Evolutionary conservation across 768 basidiomycete genomes (phyloP), one percentile per base, ranked within the genome.

Genomic region (Hemileccinum impolitum): DNA sequence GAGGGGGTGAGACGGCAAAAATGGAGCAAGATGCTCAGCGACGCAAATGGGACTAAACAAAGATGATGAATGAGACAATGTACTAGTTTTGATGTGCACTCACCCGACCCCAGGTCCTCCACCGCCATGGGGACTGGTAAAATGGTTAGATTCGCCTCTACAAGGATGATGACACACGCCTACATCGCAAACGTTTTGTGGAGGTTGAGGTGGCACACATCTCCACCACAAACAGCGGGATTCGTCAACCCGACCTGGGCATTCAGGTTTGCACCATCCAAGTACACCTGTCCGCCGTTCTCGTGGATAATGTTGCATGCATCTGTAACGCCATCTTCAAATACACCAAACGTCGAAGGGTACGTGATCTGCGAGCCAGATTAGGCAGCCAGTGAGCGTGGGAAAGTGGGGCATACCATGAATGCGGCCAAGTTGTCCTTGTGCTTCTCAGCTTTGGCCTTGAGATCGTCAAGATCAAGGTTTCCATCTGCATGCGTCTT

Each of bases 111-210:
- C 95, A 45, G 96, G 96, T 48, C 95, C 95, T 44, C 95, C 95
- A 42, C 95, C 95, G 51, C 95, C 95, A 65, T 98, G 95, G 35
- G 95, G 95, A 63, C 90, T 94, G 47, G 21, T 8, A 47, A 48
- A 37, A 34, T 26, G 17, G 37, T 48, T 12, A 48, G 44, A 36
- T 12, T 38, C 10, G 34, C 7, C 9, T 21, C 40, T 15, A 37
- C 17, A 19, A 41, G 13, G 19, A 39, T 18, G 36, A 45, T 21
- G 12, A 21, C 3, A 34, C 21, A 23, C 5, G 60, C 87, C 49
- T 63, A 91, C 87, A 96, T 97, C 7, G 93, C 87, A 64, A 96
- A 96, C 1, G 94, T 95, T 73, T 98, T 99, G 76, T 99, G 96
- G 31, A 98, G 75, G 71, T 99, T 99, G 73, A 97, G 78, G 67